phyloP scores from a whole-genome alignment of 1,139 yeast genomes.

The Kluyveromyces marxianus region DNA sequence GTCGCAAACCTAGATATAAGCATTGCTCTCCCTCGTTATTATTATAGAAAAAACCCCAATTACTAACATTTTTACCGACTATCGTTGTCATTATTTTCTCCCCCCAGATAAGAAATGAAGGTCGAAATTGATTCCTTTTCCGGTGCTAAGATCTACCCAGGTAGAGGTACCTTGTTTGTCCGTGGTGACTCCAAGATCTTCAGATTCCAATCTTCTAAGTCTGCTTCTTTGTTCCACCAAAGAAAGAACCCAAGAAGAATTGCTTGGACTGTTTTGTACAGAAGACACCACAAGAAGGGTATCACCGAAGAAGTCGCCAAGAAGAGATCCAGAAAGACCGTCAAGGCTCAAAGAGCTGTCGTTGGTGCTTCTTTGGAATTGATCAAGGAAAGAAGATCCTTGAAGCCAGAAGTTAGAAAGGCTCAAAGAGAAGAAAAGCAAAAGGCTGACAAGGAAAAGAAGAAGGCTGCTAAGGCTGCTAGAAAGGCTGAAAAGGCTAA shows the following conservation, averaged over 20 bases:
- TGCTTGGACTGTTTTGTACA: constrained; percentile 98
- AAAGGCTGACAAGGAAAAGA: constrained; percentile 90
- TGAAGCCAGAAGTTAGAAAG: constrained; percentile 96
- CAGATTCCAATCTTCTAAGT: constrained; percentile 98
- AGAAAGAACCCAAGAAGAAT: constrained; percentile 99
- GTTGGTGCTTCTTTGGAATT: constrained; percentile 99
- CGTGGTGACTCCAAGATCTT: constrained; percentile 99
- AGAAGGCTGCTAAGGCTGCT: constrained; percentile 87
- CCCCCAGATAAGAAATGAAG: constrained; percentile 59
- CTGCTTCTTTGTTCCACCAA: constrained; percentile 97
- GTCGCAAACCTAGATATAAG: no score
- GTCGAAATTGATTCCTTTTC: constrained; percentile 99
- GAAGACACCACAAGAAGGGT: constrained; percentile 99
- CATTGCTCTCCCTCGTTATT: no score
- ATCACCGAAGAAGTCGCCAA: constrained; percentile 95
- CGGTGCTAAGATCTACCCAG: constrained; percentile 99
- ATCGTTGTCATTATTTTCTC: neutral
- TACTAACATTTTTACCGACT: constrained; percentile 5
- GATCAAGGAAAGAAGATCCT: constrained; percentile 95
- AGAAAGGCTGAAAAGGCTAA: constrained; percentile 94
- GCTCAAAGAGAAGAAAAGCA: constrained; percentile 92
- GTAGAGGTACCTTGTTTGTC: constrained; percentile 98
- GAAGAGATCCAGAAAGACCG: constrained; percentile 96
- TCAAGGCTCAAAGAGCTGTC: constrained; percentile 97
- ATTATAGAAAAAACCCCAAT: no score